These are phyloP conservation scores for Lactifluus volemus DNA, from an alignment of 768 basidiomycete genomes.

Conservation along the genomic window DNA sequence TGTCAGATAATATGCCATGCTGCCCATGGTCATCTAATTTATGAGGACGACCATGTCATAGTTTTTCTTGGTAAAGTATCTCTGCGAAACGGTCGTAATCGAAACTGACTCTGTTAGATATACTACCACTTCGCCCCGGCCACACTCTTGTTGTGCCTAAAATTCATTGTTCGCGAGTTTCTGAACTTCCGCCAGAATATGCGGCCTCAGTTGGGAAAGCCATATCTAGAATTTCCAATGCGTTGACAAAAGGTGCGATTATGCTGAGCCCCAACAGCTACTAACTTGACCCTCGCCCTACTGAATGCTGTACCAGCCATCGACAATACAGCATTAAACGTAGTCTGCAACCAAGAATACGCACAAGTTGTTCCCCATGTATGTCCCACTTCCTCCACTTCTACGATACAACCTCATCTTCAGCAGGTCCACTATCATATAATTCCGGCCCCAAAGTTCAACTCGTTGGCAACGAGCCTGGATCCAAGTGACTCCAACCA, in stretches of 20 bases:
- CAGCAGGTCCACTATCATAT: constrained; percentile 67
- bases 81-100: neutral
- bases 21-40: constrained; percentile 40
- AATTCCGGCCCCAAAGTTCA: constrained; percentile 56
- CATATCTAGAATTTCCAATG: constrained; percentile 53
- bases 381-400: constrained; percentile 19
- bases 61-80: constrained; percentile 49
- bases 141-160: constrained; percentile 70
- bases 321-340: constrained; percentile 58
- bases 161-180: constrained; percentile 48
- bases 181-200: constrained; percentile 53
- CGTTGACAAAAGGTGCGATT: constrained; percentile 48
- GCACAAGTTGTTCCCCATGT: constrained; percentile 77
- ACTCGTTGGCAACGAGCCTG: constrained; percentile 11
- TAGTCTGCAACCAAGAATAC: constrained; percentile 77
- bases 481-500: constrained; percentile 13
- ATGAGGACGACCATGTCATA: constrained; percentile 54
- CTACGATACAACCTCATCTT: neutral
- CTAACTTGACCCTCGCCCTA: too few relatives aligned
- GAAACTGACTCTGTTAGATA: constrained; percentile 39
- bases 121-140: constrained; percentile 55
- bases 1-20: constrained; percentile 54
- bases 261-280: neutral
- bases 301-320: constrained; percentile 34
- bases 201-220: constrained; percentile 51